Evolutionary conservation across 768 basidiomycete genomes (phyloP), one percentile per base, ranked within the genome.

Genomic region (Mycena kentingensis): DNA sequence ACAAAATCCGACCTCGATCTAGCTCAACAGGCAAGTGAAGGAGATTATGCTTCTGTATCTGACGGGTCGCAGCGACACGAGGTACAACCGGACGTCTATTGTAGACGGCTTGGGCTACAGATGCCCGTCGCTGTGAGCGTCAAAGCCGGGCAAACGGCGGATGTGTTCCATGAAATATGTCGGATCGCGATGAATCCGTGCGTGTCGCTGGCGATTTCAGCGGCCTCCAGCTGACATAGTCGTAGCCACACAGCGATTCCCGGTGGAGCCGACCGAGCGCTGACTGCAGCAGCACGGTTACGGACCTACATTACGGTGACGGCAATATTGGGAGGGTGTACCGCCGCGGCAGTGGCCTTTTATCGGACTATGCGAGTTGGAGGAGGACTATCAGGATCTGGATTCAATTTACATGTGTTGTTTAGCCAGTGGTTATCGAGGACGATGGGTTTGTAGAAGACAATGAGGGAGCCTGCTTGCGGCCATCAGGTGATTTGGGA

Each of bases 1-100:
- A 98, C 96, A 32, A 99, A 99, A 73, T 95, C 93, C 5, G 96
- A 99, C 68, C 81, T 97, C 24, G 96, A 99, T 70, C 84, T 99
- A 44, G 96, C 96, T 11, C 82, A 95, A 61, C 96, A 97, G 81
- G 92, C 88, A 51, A 56, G 77, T 63, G 4, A 37, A 51, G 51
- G 24, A 41, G 49, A 35, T 46, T 52, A 38, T 24, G 47, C 6
- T 15, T 2, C 34, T 29, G 25, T 13, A 39, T 4, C n/a, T 48
- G 11, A 18, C 18, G 25, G 39, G 51, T 52, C 51, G 18, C 65
- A 97, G 89, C 78, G 96, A 67, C 96, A 98, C 67, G 96, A 99
- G 75, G 95, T 98, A 19, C 96, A 99, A 65, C 96, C 96, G 31
- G 96, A 98, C 65, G 93, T 95, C 12, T 99, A 99, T 66, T 96